These are phyloP conservation scores for Trichophyton mentagrophytes DNA, from an alignment of 2,329 filamentous ascomycete genomes.

Conservation along the genomic window DNA sequence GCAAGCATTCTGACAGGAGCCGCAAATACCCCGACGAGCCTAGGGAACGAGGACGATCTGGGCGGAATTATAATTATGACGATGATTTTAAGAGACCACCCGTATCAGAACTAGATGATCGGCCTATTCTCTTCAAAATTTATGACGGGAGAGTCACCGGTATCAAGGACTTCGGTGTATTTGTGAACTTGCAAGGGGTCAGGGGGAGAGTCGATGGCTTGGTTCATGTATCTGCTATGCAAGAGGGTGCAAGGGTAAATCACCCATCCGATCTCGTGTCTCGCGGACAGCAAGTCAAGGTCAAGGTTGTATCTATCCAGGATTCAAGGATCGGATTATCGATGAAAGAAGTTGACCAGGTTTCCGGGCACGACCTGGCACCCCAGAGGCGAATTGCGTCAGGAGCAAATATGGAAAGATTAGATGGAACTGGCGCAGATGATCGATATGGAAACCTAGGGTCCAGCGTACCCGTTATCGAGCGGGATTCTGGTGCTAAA, in stretches of 20 bases:
- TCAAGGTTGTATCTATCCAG: constrained; percentile 84
- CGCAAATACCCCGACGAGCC: constrained; percentile 33
- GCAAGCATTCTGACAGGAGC: constrained; percentile 45
- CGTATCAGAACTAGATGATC: constrained; percentile 64
- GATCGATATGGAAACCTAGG: constrained; percentile 45
- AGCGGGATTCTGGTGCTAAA: constrained; percentile 44
- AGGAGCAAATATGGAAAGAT: constrained; percentile 74
- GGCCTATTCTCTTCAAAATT: constrained; percentile 69
- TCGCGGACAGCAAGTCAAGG: constrained; percentile 70
- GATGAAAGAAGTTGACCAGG: constrained; percentile 95
- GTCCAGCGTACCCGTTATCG: constrained; percentile 49
- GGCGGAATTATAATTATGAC: constrained; percentile 32
- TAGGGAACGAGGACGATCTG: constrained; percentile 30
- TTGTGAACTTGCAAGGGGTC: constrained; percentile 82
- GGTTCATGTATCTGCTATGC: constrained; percentile 84
- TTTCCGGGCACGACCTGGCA: constrained; percentile 68
- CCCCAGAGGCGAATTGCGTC: constrained; percentile 69
- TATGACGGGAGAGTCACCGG: constrained; percentile 85
- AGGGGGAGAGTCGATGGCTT: constrained; percentile 81
- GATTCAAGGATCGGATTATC: constrained; percentile 71
- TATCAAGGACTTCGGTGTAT: constrained; percentile 89
- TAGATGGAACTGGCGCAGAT: constrained; percentile 48
- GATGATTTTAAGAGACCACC: constrained; percentile 55
- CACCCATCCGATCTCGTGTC: constrained; percentile 81
- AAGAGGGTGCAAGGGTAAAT: constrained; percentile 72